phyloP scores from a whole-genome alignment of 2,329 filamentous ascomycete species.

The Xylariomycetidae sp. region DNA sequence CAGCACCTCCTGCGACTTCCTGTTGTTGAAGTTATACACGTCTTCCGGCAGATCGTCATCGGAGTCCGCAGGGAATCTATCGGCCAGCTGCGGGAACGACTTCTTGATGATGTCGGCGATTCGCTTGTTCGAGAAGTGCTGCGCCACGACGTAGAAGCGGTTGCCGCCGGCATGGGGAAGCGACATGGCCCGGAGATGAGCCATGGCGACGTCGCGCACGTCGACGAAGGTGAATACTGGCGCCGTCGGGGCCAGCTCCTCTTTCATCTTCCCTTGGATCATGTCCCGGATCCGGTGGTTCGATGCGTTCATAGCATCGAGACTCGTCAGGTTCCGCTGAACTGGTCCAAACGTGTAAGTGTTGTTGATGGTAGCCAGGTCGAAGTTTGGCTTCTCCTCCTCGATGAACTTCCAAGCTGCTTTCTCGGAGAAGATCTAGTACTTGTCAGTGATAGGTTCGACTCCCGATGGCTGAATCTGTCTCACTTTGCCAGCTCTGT shows the following conservation, averaged over 20 bases:
- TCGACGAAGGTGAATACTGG: conserved; percentile 54
- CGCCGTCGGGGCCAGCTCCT: conserved; percentile 50
- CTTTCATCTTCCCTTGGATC: conserved; percentile 55
- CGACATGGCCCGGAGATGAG: conserved; percentile 55
- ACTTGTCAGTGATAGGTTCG: conserved; percentile 4
- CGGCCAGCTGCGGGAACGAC: conserved; percentile 45
- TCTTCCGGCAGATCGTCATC: conserved; percentile 39
- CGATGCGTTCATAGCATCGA: conserved; percentile 65
- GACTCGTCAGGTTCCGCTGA: conserved; percentile 55
- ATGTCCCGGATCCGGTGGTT: conserved; percentile 62
- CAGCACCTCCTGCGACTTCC: conserved; percentile 46
- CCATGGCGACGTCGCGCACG: conserved; percentile 55
- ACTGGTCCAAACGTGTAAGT: conserved; percentile 59
- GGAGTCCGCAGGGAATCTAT: conserved; percentile 34
- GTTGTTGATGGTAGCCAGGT: conserved; percentile 55
- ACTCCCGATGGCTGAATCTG: conserved; percentile 18
- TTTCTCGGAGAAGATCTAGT: conserved; percentile 58
- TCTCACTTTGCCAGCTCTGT: conserved; percentile 41
- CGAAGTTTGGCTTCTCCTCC: conserved; percentile 50
- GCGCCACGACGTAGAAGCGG: conserved; percentile 58
- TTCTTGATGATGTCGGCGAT: conserved; percentile 50
- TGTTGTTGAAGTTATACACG: conserved; percentile 51
- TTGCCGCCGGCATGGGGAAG: conserved; percentile 51
- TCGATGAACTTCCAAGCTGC: conserved; percentile 60
- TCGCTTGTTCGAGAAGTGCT: conserved; percentile 55